phyloP scores from a whole-genome alignment of 345 rosid genomes.

The Eucalyptus guilfoylei region DNA sequence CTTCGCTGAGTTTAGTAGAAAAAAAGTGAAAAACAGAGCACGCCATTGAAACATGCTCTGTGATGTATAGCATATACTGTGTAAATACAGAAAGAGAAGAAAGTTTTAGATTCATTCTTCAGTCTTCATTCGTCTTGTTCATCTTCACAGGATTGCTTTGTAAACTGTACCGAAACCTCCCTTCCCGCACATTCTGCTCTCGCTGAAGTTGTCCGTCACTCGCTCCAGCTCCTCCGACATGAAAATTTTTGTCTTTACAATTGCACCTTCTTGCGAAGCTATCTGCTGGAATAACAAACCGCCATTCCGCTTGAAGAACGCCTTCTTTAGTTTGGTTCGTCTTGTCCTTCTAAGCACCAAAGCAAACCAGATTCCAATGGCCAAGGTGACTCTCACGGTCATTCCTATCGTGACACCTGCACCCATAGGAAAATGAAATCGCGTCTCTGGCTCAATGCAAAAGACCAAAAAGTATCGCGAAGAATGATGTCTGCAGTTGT shows the following conservation, averaged over 20 bases:
- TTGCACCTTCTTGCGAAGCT: neutral
- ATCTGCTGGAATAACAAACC: constrained; percentile 6
- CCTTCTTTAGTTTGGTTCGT: neutral
- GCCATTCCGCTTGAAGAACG: constrained; percentile 1
- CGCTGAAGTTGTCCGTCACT: constrained; percentile 2
- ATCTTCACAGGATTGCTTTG: constrained; percentile 5
- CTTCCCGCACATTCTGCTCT: neutral
- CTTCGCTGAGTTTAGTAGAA: too few species aligned
- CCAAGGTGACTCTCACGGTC: neutral
- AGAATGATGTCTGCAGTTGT: neutral
- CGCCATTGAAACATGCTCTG: too few species aligned
- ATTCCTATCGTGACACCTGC: neutral
- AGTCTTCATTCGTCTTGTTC: too few species aligned
- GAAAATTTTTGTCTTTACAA: neutral
- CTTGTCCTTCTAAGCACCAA: neutral
- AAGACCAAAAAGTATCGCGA: neutral
- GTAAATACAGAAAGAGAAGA: too few species aligned
- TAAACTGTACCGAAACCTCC: constrained; percentile 8
- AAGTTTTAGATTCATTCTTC: too few species aligned
- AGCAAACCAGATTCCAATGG: neutral
- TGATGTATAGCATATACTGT: too few species aligned
- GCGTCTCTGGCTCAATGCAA: neutral
- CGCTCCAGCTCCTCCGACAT: neutral
- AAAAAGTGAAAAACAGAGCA: too few species aligned
- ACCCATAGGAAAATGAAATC: neutral